Evolutionary conservation across 2,329 filamentous ascomycete species (phyloP).

Genomic region (Reticulascus tulasneorum): DNA sequence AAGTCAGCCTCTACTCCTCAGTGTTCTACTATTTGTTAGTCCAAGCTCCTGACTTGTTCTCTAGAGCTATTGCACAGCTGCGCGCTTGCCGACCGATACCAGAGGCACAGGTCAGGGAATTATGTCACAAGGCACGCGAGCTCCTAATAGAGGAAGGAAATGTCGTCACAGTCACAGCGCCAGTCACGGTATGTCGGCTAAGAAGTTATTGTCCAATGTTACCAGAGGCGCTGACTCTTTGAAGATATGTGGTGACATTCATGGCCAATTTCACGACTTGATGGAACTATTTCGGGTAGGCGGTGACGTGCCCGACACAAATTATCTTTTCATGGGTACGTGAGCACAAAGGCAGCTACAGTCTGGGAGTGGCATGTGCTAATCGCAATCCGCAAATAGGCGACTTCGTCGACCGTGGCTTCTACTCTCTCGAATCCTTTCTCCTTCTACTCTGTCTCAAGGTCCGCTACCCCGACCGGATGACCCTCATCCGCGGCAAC

Average conservation of each 20-base stretch:
- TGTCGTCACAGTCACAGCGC: constrained; percentile 90
- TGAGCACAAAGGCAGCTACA: neutral
- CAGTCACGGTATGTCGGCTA: constrained; percentile 70
- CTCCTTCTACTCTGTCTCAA: constrained; percentile 93
- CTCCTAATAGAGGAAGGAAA: constrained; percentile 96
- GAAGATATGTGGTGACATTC: constrained; percentile 92
- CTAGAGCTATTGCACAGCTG: constrained; percentile 88
- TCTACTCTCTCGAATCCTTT: constrained; percentile 97
- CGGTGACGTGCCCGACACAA: constrained; percentile 90
- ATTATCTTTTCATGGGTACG: constrained; percentile 93
- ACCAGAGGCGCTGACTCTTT: constrained; percentile 2
- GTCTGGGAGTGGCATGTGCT: neutral
- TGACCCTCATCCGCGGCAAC: constrained; percentile 92
- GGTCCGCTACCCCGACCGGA: constrained; percentile 94
- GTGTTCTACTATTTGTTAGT: neutral
- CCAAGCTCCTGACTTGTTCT: constrained; percentile 6
- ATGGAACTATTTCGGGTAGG: constrained; percentile 96
- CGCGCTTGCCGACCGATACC: constrained; percentile 95
- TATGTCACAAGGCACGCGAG: constrained; percentile 96
- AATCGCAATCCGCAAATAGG: constrained; percentile 41
- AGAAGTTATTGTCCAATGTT: neutral
- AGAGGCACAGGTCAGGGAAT: constrained; percentile 88
- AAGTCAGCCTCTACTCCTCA: constrained; percentile 52
- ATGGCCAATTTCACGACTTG: constrained; percentile 92
- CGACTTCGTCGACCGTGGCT: constrained; percentile 96